These are phyloP conservation scores for Jamesozyma jinghongensis DNA, from an alignment of 805 yeast species.

Conservation along the genomic window DNA sequence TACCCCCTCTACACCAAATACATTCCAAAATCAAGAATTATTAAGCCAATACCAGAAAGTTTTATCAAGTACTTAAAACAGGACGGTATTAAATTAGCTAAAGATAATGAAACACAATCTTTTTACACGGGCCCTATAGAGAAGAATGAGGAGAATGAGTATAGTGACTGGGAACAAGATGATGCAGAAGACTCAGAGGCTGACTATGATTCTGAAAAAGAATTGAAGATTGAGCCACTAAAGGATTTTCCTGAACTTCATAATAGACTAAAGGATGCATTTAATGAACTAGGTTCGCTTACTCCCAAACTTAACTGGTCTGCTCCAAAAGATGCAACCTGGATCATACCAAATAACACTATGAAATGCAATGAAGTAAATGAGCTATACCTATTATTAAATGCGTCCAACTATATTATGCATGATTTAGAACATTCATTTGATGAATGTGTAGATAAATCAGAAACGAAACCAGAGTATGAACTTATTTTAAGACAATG, in stretches of 20 bases:
- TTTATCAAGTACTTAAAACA: constrained; percentile 53
- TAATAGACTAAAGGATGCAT: constrained; percentile 35
- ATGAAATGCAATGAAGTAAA: constrained; percentile 60
- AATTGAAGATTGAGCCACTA: constrained; percentile 36
- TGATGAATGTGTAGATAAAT: constrained; percentile 35
- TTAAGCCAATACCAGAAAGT: constrained; percentile 48
- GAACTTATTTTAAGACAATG: constrained; percentile 78
- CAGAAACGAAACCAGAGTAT: constrained; percentile 30
- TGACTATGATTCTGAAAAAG: constrained; percentile 6
- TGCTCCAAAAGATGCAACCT: constrained; percentile 87
- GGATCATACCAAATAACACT: constrained; percentile 78
- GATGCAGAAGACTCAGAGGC: constrained; percentile 25
- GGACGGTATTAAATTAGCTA: constrained; percentile 62
- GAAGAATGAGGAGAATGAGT: constrained; percentile 50
- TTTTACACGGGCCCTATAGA: constrained; percentile 28
- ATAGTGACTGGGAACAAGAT: constrained; percentile 64
- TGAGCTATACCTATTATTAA: constrained; percentile 72
- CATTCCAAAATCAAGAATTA: constrained; percentile 42
- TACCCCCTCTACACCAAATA: constrained; percentile 39
- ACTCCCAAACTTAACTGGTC: constrained; percentile 96
- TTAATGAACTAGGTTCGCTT: constrained; percentile 49
- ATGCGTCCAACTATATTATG: constrained; percentile 78
- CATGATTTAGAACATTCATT: constrained; percentile 76
- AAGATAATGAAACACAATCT: constrained; percentile 30
- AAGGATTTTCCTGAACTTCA: constrained; percentile 54